phyloP scores from a whole-genome alignment of 2,329 filamentous ascomycete species.

The Huntiella decipiens region DNA sequence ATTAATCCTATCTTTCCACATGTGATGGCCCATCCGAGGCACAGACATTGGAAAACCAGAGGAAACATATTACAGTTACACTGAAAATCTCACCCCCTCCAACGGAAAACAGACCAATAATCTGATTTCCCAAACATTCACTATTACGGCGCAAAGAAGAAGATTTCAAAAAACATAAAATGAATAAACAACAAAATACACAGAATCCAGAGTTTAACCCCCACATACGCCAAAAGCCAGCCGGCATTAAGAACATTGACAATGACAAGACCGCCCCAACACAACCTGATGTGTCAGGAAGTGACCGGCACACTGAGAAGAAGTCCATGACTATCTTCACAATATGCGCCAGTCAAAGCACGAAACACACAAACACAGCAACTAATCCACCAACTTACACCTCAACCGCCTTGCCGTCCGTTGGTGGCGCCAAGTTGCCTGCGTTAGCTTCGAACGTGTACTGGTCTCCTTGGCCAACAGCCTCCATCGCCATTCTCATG shows the following conservation, averaged over 20 bases:
- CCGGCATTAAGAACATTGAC: slow-evolving; percentile 7
- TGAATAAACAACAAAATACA: slow-evolving; percentile 4
- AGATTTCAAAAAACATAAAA: not conserved
- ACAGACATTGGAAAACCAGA: too few relatives aligned
- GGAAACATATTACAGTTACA: too few relatives aligned
- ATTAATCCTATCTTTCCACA: too few relatives aligned
- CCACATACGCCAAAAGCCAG: slow-evolving; percentile 6
- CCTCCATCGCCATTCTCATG: slow-evolving; percentile 27
- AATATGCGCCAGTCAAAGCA: not conserved
- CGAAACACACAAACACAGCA: too few relatives aligned
- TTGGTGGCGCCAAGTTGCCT: slow-evolving; percentile 2
- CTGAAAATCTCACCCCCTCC: too few relatives aligned
- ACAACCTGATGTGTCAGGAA: too few relatives aligned
- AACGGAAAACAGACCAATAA: too few relatives aligned
- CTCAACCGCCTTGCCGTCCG: slow-evolving; percentile 8
- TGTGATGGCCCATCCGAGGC: too few relatives aligned
- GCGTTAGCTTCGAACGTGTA: slow-evolving; percentile 30
- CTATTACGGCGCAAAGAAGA: not conserved
- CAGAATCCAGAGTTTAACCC: slow-evolving; percentile 4
- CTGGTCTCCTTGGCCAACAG: slow-evolving; percentile 28
- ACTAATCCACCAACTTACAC: not conserved
- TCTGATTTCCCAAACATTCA: not conserved
- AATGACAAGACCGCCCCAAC: not conserved
- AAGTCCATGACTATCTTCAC: too few relatives aligned
- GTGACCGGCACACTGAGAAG: too few relatives aligned